phyloP scores from a whole-genome alignment of 1,284 basidiomycete species.

The Volvariella surrecta region DNA sequence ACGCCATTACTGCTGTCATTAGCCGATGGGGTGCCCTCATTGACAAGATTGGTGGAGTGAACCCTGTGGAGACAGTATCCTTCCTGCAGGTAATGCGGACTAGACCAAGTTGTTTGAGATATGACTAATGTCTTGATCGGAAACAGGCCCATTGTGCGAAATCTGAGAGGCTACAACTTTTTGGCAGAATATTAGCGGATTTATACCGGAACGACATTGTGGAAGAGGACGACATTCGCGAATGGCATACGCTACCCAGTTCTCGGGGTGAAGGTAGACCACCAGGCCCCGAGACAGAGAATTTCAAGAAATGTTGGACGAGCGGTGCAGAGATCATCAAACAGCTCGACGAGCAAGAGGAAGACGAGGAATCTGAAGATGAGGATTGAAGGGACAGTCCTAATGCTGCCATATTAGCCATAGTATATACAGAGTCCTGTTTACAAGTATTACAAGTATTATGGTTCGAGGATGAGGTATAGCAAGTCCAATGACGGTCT shows the following conservation, averaged over 20 bases:
- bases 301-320: constrained; percentile 59
- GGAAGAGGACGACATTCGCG: constrained; percentile 71
- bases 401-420: constrained; percentile 6
- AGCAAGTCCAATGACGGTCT: not conserved
- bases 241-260: constrained; percentile 50
- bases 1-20: constrained; percentile 51
- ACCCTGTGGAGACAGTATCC: constrained; percentile 65
- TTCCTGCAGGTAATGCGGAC: constrained; percentile 70
- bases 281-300: constrained; percentile 34
- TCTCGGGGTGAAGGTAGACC: constrained; percentile 41
- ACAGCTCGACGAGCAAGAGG: constrained; percentile 72
- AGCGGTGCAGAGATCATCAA: constrained; percentile 69
- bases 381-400: constrained; percentile 28
- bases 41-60: constrained; percentile 66
- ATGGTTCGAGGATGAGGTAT: not conserved
- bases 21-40: constrained; percentile 67
- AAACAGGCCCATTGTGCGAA: constrained; percentile 53
- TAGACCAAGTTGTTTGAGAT: too few species aligned
- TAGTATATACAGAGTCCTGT: constrained; percentile 1
- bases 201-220: constrained; percentile 73
- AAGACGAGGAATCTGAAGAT: constrained; percentile 45
- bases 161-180: constrained; percentile 52
- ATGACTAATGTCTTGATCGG: constrained; percentile 6
- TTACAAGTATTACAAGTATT: not conserved
- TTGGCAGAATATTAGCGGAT: constrained; percentile 68